Percentiles rank a stretch among this genome's conserved stretches.
These are phyloP conservation scores for Trifolium subterraneum DNA, from an alignment of 306 rosid species.

Conservation along the genomic window DNA sequence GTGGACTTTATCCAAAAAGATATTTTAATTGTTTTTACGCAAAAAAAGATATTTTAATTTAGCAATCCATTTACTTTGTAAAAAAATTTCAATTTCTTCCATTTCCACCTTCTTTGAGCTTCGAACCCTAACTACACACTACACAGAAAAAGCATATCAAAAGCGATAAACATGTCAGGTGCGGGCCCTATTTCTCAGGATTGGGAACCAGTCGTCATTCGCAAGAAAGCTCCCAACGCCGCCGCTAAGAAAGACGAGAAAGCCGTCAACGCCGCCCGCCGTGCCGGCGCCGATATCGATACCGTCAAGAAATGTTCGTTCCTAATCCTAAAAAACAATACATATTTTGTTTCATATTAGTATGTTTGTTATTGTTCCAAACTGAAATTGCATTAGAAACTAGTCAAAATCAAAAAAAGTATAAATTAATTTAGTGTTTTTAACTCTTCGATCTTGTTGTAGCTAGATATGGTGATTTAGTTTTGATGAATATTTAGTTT, in stretches of 20 bases:
- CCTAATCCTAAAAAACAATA: background rate
- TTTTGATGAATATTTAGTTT: no score
- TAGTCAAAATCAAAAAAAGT: background rate
- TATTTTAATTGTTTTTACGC: no score
- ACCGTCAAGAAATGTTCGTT: slow-evolving; percentile 69
- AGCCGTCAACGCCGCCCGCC: slow-evolving; percentile 96
- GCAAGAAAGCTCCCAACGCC: slow-evolving; percentile 84
- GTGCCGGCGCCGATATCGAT: slow-evolving; percentile 81
- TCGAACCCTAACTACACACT: no score
- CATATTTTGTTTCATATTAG: background rate
- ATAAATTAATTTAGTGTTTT: background rate
- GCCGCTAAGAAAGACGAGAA: slow-evolving; percentile 93
- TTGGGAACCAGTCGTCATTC: slow-evolving; percentile 87
- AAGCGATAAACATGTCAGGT: slow-evolving; percentile 70
- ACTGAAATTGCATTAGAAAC: background rate
- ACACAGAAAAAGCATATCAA: no score
- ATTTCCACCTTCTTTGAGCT: no score
- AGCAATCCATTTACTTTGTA: no score
- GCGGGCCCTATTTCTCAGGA: slow-evolving; percentile 75
- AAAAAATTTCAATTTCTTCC: no score
- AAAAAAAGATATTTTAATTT: no score
- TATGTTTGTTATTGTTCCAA: background rate
- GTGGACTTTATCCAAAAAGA: no score
- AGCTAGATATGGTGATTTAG: slow-evolving; percentile 25
- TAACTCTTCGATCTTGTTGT: slow-evolving; percentile 13